Base-by-base conservation (phyloP, 2,329 filamentous ascomycete species). In the Paraphoma sp. region DNA sequence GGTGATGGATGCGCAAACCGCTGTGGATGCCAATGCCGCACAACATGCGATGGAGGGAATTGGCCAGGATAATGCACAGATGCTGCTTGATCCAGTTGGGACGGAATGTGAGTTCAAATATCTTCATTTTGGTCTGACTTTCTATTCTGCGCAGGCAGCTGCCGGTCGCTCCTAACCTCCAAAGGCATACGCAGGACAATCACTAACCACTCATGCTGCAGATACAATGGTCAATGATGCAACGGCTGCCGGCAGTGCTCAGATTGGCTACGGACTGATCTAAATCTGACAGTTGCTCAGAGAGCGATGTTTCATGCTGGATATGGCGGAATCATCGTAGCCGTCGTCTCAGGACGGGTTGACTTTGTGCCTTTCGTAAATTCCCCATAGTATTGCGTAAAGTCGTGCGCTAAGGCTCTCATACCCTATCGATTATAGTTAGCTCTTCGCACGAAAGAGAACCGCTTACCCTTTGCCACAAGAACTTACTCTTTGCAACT, bases 41-140 rank as follows among this genome's bases (percentile, higher is more conserved):
- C 44, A 54, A 41, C 4, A 29, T 6, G 44, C 38, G 1, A 48
- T 58, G 38, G 56, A 43, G 29, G 46, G 42, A 33, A 45, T 54
- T 36, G 56, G 56, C 1, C 52, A 53, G 38, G 28, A 56, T 9
- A 53, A 59, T 49, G 49, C 49, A 28, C 12, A 38, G 9, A 59
- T 55, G 49, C 17, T 59, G 48, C 9, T 45, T 10, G 53, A 59
- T 38, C 53, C 56, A 11, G 42, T 48, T 28, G 56, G 56, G 6
- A 59, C 53, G 30, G 51, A 45, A 33, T 59, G 53, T 59, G 18
- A 59, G 56, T 56, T 41, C 47, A 23, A 33, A 3, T 46, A n/a
- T 44, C 8, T 36, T 44, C 23, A 23, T 23, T 23, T 2, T 23
- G 23, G 23, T 23, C 23, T 23, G 23, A 2, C 5, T 23, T 23